A percentile compares a stretch with the other conserved stretches of the same genome.
phyloP scores from a whole-genome alignment of 148 eudicot species.

The Talinum fruticosum region DNA sequence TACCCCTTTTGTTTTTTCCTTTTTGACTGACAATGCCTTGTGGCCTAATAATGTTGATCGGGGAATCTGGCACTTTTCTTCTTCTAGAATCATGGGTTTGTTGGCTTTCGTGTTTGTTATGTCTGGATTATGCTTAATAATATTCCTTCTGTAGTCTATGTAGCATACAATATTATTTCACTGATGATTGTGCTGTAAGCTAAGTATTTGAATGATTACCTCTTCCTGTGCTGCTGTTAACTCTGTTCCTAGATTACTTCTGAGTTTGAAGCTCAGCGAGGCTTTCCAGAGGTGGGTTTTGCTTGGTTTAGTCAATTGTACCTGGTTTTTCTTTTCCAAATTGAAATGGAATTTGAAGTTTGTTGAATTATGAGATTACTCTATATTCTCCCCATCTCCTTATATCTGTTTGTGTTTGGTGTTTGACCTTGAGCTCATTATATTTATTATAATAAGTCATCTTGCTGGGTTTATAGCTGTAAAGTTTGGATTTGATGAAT shows the following conservation, averaged over 20 bases:
- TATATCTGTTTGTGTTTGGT: not conserved
- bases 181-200: slow-evolving; percentile 28
- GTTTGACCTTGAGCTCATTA: too few relatives aligned
- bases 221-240: slow-evolving; percentile 8
- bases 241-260: not conserved
- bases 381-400: not conserved
- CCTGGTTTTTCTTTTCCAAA: not conserved
- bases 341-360: not conserved
- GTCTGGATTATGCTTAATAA: slow-evolving; percentile 4
- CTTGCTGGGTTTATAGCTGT: too few relatives aligned
- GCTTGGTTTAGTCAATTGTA: slow-evolving; percentile 4
- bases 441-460: not conserved
- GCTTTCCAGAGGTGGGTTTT: slow-evolving; percentile 3
- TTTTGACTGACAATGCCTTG: not conserved
- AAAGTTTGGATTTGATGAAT: not conserved
- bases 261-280: not conserved
- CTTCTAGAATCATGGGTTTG: slow-evolving; percentile 22
- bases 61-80: slow-evolving; percentile 29
- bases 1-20: not conserved
- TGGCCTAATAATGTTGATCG: slow-evolving; percentile 20
- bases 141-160: slow-evolving; percentile 26
- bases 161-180: slow-evolving; percentile 21
- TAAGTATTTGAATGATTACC: slow-evolving; percentile 31
- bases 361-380: not conserved
- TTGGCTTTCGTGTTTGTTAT: not conserved